Percentiles rank a stretch among this genome's conserved stretches.
These are phyloP conservation scores for Claviceps humidiphila DNA, from an alignment of 2,329 filamentous ascomycete genomes.

Conservation along the genomic window DNA sequence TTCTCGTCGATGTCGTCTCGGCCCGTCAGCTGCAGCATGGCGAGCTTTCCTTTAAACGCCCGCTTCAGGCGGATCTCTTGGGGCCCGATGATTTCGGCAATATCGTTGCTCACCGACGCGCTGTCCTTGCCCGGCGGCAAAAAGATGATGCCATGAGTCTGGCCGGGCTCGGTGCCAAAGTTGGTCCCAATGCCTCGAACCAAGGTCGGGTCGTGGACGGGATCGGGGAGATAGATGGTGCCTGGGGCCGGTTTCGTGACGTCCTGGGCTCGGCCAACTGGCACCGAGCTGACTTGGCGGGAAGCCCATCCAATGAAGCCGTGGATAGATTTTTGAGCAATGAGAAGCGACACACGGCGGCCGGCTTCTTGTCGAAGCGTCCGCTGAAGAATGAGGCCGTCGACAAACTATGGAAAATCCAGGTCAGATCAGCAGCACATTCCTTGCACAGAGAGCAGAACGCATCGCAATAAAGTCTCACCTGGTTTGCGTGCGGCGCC, in stretches of 20 bases:
- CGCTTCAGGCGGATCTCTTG: slow-evolving; percentile 81
- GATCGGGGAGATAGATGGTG: slow-evolving; percentile 78
- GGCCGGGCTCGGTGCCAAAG: slow-evolving; percentile 59
- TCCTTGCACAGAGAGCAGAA: not conserved
- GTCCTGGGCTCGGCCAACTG: slow-evolving; percentile 88
- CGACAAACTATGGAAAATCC: slow-evolving; percentile 60
- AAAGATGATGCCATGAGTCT: slow-evolving; percentile 72
- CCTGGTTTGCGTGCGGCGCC: slow-evolving; percentile 92
- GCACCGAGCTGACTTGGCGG: slow-evolving; percentile 72
- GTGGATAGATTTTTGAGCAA: slow-evolving; percentile 90
- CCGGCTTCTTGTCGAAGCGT: slow-evolving; percentile 76
- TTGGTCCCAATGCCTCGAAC: slow-evolving; percentile 68
- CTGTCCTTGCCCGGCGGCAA: slow-evolving; percentile 70
- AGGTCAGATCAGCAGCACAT: not conserved
- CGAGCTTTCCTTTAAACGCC: slow-evolving; percentile 63
- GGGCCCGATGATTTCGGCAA: slow-evolving; percentile 64
- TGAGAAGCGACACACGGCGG: slow-evolving; percentile 81
- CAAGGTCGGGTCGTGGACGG: slow-evolving; percentile 69
- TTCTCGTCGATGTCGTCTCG: slow-evolving; percentile 57
- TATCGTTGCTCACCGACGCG: slow-evolving; percentile 67
- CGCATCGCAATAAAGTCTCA: slow-evolving; percentile 22
- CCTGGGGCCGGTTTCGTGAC: slow-evolving; percentile 67
- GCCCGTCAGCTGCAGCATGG: slow-evolving; percentile 71
- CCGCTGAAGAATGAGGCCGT: slow-evolving; percentile 85
- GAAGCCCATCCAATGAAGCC: slow-evolving; percentile 86